Evolutionary conservation across 23 red algal genomes (phyloP), one percentile per base, ranked within the genome.

Genomic region (Gracilaria gracilis): DNA sequence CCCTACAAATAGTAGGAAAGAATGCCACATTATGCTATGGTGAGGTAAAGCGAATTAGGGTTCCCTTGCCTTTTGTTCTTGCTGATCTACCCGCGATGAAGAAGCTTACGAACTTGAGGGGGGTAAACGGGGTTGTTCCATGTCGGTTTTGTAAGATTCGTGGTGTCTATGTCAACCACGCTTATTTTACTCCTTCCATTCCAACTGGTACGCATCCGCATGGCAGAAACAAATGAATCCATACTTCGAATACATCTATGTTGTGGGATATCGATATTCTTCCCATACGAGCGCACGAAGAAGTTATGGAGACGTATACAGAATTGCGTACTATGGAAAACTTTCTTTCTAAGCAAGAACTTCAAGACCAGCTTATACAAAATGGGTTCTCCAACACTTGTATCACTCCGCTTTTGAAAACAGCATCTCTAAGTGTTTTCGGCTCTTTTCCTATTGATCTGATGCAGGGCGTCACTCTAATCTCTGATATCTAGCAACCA

Each of bases 11-110:
- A 8, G 8, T 9, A 6, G 71, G 36, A 9, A 44, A n/a, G 40
- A 76, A n/a, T 38, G 71, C n/a, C 8, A 76, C 20, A 76, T 15
- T 76, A 32, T 76, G 71, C 11, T 38, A 76, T 44, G 71, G 71
- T 24, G 38, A 76, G 24, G 29, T 9, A 35, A 76, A 5, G 7
- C 6, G 8, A 44, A 32, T 76, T 76, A 8, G 71, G 7, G 71
- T 76, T 9, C 15, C 35, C 40, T 32, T 76, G 32, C 71, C 40
- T 23, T 48, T 51, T 16, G 71, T 44, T 34, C 36, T 48, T 9
- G 71, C 71, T 33, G 71, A 76, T 9, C 24, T 76, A 16, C 9
- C 46, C 9, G 71, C 71, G 8, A 76, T 76, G 71, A 9, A 44
- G 23, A 76, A 76, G 46, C n/a, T 76, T 9, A 76, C 71, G 11